These are phyloP conservation scores for Magnolia officinalis DNA, from an alignment of 164 flowering plant genomes.

Conservation along the genomic window DNA sequence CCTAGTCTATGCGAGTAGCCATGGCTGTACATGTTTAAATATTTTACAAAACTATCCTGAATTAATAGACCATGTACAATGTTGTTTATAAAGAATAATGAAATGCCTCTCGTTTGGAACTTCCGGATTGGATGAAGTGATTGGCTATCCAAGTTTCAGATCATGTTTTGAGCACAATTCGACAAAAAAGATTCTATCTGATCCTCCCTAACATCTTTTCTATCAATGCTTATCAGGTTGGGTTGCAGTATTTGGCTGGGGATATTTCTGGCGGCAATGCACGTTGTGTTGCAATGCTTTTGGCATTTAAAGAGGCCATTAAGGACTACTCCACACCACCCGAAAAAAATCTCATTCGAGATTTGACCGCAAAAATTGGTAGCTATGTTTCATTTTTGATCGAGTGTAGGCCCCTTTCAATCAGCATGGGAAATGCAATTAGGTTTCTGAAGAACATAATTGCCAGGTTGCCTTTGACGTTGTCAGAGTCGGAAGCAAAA, in stretches of 20 bases:
- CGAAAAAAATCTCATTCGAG: slow-evolving; percentile 66
- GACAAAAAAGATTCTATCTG: background rate
- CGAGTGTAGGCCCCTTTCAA: slow-evolving; percentile 83
- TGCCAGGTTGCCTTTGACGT: slow-evolving; percentile 52
- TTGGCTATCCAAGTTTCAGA: background rate
- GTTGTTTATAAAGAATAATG: background rate
- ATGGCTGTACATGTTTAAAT: too few relatives aligned
- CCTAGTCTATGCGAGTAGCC: background rate
- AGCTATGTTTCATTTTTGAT: slow-evolving; percentile 72
- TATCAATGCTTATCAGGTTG: slow-evolving; percentile 52
- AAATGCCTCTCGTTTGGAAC: background rate
- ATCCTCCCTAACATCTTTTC: slow-evolving; percentile 5
- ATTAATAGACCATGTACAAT: too few relatives aligned
- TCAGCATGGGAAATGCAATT: slow-evolving; percentile 96
- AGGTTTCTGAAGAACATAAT: slow-evolving; percentile 68
- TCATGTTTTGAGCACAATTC: background rate
- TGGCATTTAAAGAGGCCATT: slow-evolving; percentile 74
- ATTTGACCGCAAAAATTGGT: slow-evolving; percentile 73
- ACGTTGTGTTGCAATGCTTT: slow-evolving; percentile 92
- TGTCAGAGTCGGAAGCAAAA: slow-evolving; percentile 85
- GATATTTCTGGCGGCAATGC: slow-evolving; percentile 85
- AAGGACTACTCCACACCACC: slow-evolving; percentile 73
- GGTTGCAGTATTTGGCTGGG: slow-evolving; percentile 69
- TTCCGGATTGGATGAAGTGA: too few relatives aligned
- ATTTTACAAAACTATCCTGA: background rate